These are phyloP conservation scores for Xerocomus potaroensis DNA, from an alignment of 768 basidiomycete genomes.

Conservation along the genomic window DNA sequence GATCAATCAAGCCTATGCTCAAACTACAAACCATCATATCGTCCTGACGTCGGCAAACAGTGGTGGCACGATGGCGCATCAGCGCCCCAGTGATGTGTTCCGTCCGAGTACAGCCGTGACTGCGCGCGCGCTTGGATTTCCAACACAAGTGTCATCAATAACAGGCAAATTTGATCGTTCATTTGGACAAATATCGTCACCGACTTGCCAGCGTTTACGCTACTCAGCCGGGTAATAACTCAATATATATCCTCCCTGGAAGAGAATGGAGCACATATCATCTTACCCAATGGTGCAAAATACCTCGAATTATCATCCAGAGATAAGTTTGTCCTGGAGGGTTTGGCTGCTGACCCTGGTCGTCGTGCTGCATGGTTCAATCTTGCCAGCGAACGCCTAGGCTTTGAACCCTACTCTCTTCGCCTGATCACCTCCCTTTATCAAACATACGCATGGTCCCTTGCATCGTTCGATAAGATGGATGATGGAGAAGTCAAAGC, in stretches of 20 bases:
- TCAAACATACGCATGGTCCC: neutral
- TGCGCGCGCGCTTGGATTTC: too few relatives aligned
- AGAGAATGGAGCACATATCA: conserved; percentile 1
- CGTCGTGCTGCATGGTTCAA: neutral
- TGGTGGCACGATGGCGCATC: too few relatives aligned
- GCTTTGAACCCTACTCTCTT: neutral
- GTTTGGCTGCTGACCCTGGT: neutral
- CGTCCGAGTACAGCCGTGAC: too few relatives aligned
- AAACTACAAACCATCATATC: too few relatives aligned
- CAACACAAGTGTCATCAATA: too few relatives aligned
- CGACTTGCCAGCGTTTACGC: neutral
- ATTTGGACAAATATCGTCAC: too few relatives aligned
- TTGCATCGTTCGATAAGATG: neutral
- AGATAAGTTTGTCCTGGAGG: neutral
- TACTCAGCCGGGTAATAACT: too few relatives aligned
- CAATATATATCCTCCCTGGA: neutral
- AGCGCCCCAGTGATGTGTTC: too few relatives aligned
- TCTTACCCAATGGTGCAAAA: neutral
- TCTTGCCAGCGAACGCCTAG: neutral
- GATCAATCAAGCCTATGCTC: too few relatives aligned
- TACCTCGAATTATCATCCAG: neutral
- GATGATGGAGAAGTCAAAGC: neutral
- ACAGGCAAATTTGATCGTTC: neutral
- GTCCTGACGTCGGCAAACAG: too few relatives aligned
- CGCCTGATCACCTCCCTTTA: neutral